Conservation (phyloP, 257 asterid species). For the Coffea eugenioides region DNA sequence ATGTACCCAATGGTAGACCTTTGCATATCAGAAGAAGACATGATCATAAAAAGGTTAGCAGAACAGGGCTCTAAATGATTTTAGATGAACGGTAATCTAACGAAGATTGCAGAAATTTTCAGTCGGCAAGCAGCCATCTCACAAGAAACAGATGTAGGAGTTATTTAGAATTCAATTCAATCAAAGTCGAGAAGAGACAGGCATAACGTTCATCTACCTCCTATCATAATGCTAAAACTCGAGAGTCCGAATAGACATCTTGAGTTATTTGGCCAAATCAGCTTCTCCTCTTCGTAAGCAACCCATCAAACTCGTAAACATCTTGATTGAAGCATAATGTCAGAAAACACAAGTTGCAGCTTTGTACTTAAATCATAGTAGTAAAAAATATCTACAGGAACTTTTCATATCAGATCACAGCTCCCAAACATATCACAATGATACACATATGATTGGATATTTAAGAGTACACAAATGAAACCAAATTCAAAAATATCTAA, state of each 20-base stretch:
- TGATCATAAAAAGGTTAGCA: neutral
- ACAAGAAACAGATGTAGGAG: neutral
- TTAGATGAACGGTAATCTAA: neutral
- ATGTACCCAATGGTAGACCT: neutral
- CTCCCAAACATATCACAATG: conserved; percentile 15
- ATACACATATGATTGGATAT: conserved; percentile 22
- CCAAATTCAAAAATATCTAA: conserved; percentile 30
- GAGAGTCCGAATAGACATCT: neutral
- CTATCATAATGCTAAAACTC: neutral
- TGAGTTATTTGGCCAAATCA: neutral
- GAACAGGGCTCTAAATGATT: neutral
- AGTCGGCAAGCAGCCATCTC: neutral
- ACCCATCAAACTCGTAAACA: neutral
- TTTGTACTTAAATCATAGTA: neutral
- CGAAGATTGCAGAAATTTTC: neutral
- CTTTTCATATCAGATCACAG: conserved; percentile 16
- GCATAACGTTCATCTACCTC: neutral
- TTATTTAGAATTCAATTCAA: too few species aligned
- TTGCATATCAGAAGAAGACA: neutral
- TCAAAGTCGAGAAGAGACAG: neutral
- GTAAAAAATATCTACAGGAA: conserved; percentile 17
- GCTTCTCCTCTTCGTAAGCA: neutral
- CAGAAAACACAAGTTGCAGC: neutral
- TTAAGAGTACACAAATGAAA: conserved; percentile 29
- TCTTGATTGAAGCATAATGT: neutral